Percentiles rank a stretch among this genome's conserved stretches.
Conservation (phyloP, 768 basidiomycete genomes). For the Suillus bovinus region DNA sequence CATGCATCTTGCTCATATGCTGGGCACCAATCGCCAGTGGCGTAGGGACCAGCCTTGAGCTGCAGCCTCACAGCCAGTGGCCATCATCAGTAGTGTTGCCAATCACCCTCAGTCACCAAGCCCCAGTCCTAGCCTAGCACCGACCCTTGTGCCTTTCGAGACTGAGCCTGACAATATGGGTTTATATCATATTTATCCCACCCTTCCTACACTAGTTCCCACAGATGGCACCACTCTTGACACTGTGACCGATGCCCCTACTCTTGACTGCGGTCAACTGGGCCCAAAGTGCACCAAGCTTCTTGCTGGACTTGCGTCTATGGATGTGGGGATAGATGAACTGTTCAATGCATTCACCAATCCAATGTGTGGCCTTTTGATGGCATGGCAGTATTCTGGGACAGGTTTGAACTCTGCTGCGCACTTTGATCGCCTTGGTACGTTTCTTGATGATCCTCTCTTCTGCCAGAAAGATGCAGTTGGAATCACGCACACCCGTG, state of each 20-base stretch:
- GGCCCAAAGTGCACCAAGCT: not conserved
- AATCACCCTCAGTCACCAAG: not conserved
- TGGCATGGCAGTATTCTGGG: slow-evolving; percentile 23
- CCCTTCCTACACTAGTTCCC: not conserved
- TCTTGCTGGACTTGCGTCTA: not conserved
- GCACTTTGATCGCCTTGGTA: no score
- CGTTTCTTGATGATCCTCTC: no score
- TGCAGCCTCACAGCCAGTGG: no score
- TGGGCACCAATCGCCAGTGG: not conserved
- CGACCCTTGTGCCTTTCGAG: not conserved
- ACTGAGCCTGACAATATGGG: slow-evolving; percentile 6
- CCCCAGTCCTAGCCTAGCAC: not conserved
- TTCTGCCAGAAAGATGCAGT: no score
- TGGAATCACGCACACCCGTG: no score
- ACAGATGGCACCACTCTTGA: not conserved
- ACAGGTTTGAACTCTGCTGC: no score
- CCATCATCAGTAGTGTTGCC: no score
- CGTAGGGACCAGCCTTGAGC: not conserved
- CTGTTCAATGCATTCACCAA: slow-evolving; percentile 20
- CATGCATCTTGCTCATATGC: not conserved
- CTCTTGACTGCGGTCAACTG: not conserved
- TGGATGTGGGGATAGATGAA: not conserved
- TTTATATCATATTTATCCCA: slow-evolving; percentile 4
- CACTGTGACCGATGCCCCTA: slow-evolving; percentile 7
- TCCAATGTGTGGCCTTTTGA: slow-evolving; percentile 22